A percentile compares a stretch with the other conserved stretches of the same genome.
Evolutionary conservation across 106 monocot genomes (phyloP).

Genomic region (Alisma plantagoaquatica): DNA sequence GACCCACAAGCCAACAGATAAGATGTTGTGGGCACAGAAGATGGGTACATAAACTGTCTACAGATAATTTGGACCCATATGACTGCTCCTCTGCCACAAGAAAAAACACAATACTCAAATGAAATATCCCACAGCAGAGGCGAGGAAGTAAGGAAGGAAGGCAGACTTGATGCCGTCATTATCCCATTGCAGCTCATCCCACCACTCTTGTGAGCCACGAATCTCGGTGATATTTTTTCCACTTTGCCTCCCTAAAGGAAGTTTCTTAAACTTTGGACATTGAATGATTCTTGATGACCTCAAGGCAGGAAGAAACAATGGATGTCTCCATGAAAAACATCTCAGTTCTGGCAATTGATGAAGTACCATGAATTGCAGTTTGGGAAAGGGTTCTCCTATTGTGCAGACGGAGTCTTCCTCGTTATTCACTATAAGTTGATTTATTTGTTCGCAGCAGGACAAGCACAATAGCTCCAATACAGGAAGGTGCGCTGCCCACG

Average conservation of each 20-base stretch:
- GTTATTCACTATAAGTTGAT: neutral
- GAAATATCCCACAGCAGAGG: too few relatives aligned
- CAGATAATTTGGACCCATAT: too few relatives aligned
- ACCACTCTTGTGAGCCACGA: neutral
- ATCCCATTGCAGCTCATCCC: constrained; percentile 9
- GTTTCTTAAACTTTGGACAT: constrained; percentile 11
- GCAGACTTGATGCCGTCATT: neutral
- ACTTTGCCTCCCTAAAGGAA: neutral
- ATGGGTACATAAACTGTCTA: too few relatives aligned
- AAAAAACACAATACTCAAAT: too few relatives aligned
- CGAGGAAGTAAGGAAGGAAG: neutral
- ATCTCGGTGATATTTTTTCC: constrained; percentile 1
- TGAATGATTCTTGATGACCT: neutral
- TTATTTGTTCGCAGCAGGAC: neutral
- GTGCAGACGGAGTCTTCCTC: too few relatives aligned
- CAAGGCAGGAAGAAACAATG: neutral
- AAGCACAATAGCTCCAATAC: neutral
- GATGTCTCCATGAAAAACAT: constrained; percentile 1
- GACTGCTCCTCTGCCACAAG: too few relatives aligned
- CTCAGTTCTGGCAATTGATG: neutral
- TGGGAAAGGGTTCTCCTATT: neutral
- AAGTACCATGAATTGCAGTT: neutral
- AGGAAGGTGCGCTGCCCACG: neutral
- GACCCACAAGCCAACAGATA: too few relatives aligned
- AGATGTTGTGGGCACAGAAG: too few relatives aligned